Conservation (phyloP, 2,329 filamentous ascomycete species). For the Emergomyces orientalis region DNA sequence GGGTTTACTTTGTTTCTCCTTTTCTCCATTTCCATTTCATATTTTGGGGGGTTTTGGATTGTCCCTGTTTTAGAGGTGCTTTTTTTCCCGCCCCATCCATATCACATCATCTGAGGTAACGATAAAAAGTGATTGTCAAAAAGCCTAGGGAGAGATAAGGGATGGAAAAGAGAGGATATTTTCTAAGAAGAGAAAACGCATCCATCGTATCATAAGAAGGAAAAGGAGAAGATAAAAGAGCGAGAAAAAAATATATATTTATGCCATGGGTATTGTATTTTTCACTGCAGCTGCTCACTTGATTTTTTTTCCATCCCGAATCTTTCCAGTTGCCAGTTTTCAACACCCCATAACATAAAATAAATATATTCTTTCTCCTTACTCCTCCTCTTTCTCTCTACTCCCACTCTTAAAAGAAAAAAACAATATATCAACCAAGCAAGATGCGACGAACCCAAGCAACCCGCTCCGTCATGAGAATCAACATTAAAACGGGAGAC, state of each 20-base stretch:
- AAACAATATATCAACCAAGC: background rate
- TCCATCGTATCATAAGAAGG: no score
- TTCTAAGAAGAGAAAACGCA: no score
- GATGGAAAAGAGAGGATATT: no score
- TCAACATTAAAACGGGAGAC: background rate
- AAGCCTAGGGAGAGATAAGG: no score
- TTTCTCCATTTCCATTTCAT: no score
- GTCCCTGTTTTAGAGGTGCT: no score
- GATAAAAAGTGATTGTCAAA: no score
- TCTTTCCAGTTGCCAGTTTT: background rate
- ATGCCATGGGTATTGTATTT: background rate
- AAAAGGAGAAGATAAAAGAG: background rate
- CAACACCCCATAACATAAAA: background rate
- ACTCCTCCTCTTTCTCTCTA: background rate
- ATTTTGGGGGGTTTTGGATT: background rate
- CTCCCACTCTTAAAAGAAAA: background rate
- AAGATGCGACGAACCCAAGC: constrained; percentile 2
- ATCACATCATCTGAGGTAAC: no score
- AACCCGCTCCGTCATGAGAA: constrained; percentile 3
- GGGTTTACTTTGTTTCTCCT: no score
- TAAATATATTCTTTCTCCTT: no score
- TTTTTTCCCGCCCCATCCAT: no score
- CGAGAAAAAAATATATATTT: background rate
- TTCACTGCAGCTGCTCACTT: background rate
- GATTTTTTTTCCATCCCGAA: background rate